Base-by-base conservation (phyloP, 1,139 yeast genomes). In the Suhomyces yuchorum region DNA sequence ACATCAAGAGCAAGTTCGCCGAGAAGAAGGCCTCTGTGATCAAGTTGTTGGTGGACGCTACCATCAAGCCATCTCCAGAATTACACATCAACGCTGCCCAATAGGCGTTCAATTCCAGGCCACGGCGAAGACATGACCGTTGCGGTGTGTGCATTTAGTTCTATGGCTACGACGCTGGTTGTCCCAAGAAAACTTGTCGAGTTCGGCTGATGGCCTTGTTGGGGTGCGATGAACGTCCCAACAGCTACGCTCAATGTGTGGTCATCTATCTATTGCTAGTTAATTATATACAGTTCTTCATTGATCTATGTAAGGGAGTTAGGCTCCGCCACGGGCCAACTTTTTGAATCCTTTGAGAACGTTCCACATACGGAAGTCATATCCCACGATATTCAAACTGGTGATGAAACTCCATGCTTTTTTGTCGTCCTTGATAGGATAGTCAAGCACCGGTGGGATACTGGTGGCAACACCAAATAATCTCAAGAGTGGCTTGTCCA, bases 371-470 rank as follows among this genome's bases (percentile, higher is more conserved):
- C 95, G 82, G 45, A 75, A 68, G 53, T 87, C 96, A 62, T 92
- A 93, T 15, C 97, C 96, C n/a, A 92, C 95, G 37, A 80, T 79
- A 61, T 91, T 91, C 65, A 93, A 79, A 33, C 90, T 84, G 52
- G 79, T 78, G 4, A 92, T 95, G 68, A 93, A 86, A 12, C 77
- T 77, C 97, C 98, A 92, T 0, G 98, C 97, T 57, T 80, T 83
- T 56, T 82, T 80, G 55, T 85, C 89, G 59, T 86, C 85, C 28
- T 81, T 78, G 54, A 93, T 88, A 3, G 99, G 99, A 62, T 93
- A 93, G 64, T 93, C 98, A 49, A 93, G 71, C 2, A 92, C 90
- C 26, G 83, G 81, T 1, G 99, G 99, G 39, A 93, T 91, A 44
- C 82, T 76, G 1, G 96, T 87, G 5, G 93, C 85, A 15, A 93